Conservation (phyloP, 257 asterid species). For the Thymus mandschuricus region DNA sequence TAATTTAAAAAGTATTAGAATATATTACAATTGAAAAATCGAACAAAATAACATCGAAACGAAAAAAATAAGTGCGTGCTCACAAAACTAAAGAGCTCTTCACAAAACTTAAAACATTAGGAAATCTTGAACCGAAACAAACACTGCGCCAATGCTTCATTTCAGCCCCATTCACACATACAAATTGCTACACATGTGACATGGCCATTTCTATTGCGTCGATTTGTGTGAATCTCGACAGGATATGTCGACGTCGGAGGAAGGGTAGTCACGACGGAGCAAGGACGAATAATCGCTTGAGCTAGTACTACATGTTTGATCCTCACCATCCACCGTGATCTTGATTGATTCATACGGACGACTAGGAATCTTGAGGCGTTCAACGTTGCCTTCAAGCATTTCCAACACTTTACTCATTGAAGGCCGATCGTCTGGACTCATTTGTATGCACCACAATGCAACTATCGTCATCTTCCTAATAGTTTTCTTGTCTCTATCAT, state of each 20-base stretch:
- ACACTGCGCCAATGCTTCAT: neutral
- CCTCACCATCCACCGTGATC: neutral
- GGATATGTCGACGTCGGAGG: neutral
- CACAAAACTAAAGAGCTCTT: too few species aligned
- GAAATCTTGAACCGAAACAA: neutral
- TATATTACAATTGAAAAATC: too few species aligned
- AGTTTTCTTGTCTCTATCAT: neutral
- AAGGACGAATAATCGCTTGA: neutral
- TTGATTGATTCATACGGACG: neutral
- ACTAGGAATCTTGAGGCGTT: neutral
- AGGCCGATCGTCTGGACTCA: constrained; percentile 15
- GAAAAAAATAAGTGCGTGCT: neutral
- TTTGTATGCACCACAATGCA: constrained; percentile 26
- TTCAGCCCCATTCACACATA: neutral
- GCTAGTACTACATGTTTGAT: neutral
- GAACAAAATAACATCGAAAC: too few species aligned
- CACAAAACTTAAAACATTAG: neutral
- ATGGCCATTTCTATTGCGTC: neutral
- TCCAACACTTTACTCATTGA: constrained; percentile 18
- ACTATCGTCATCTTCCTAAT: constrained; percentile 34
- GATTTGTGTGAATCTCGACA: neutral
- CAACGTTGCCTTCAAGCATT: constrained; percentile 11
- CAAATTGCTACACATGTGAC: neutral
- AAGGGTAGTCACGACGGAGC: neutral
- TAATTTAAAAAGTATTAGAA: too few species aligned